These are phyloP conservation scores for Colletotrichum sp. DNA, from an alignment of 2,329 filamentous ascomycete species.

Conservation along the genomic window DNA sequence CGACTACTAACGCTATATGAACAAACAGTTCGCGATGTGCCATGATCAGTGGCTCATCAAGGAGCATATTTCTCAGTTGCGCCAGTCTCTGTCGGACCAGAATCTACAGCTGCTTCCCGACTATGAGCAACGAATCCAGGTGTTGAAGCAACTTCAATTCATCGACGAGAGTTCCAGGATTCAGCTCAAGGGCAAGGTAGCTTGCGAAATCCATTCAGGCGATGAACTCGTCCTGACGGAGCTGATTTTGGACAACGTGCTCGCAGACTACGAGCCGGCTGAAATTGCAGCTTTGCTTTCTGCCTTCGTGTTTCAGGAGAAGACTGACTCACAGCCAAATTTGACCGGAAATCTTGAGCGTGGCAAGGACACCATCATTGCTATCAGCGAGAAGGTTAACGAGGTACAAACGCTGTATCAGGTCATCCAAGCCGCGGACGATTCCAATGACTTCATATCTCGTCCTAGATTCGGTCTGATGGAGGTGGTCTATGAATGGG, in stretches of 20 bases:
- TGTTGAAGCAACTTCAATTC: conserved; percentile 90
- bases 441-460: conserved; percentile 90
- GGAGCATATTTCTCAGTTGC: conserved; percentile 87
- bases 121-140: conserved; percentile 92
- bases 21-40: conserved; percentile 85
- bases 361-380: conserved; percentile 84
- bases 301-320: conserved; percentile 97
- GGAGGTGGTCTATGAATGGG: conserved; percentile 99
- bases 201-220: conserved; percentile 96
- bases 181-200: conserved; percentile 96
- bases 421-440: conserved; percentile 88
- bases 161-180: conserved; percentile 88
- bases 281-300: conserved; percentile 96
- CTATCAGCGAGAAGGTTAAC: conserved; percentile 92
- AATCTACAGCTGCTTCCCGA: conserved; percentile 95
- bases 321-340: conserved; percentile 81
- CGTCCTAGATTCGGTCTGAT: conserved; percentile 90
- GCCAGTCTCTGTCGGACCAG: conserved; percentile 91
- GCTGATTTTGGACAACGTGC: conserved; percentile 93
- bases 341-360: conserved; percentile 82
- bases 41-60: conserved; percentile 97
- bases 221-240: conserved; percentile 97
- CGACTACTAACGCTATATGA: conserved; percentile 8
- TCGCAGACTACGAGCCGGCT: conserved; percentile 93
- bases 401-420: conserved; percentile 87